Evolutionary conservation across 805 yeast genomes (phyloP).

Genomic region (Kodamaea neixiangensis): DNA sequence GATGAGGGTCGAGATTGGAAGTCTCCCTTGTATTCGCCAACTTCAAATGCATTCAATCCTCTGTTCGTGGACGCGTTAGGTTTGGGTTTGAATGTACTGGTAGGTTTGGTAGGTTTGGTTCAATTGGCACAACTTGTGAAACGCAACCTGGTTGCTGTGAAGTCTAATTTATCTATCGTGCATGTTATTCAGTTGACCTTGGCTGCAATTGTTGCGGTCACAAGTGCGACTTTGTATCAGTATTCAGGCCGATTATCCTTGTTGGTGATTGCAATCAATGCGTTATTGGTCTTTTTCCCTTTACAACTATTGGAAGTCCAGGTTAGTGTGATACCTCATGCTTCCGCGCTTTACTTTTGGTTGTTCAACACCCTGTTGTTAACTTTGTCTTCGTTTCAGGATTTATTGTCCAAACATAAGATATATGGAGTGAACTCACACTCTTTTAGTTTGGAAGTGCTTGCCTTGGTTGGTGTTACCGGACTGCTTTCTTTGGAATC

Average conservation of each 20-base stretch:
- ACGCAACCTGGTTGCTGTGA: conserved; percentile 16
- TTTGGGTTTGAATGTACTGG: conserved; percentile 9
- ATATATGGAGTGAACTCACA: conserved; percentile 8
- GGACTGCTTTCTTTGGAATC: conserved; percentile 20
- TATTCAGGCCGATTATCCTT: conserved; percentile 1
- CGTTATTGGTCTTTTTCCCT: conserved; percentile 19
- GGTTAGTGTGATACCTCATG: conserved; percentile 23
- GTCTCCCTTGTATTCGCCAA: neutral
- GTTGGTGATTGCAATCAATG: neutral
- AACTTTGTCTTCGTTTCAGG: conserved; percentile 18
- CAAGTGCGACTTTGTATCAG: neutral
- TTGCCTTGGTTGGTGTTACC: conserved; percentile 15
- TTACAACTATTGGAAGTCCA: conserved; percentile 24
- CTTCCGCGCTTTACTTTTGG: conserved; percentile 27
- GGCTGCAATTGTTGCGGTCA: neutral
- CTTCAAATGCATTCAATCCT: conserved; percentile 25
- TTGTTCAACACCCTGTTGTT: conserved; percentile 14
- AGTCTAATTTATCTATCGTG: conserved; percentile 13
- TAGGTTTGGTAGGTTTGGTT: conserved; percentile 15
- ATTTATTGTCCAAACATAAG: conserved; percentile 21
- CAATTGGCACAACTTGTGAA: conserved; percentile 19
- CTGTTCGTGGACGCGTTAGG: conserved; percentile 21
- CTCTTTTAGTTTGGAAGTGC: neutral
- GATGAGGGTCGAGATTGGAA: neutral
- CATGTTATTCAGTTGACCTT: conserved; percentile 1